A percentile compares a stretch with the other conserved stretches of the same genome.
phyloP scores from a whole-genome alignment of 306 rosid genomes.

The Casuarina equisetifolia region DNA sequence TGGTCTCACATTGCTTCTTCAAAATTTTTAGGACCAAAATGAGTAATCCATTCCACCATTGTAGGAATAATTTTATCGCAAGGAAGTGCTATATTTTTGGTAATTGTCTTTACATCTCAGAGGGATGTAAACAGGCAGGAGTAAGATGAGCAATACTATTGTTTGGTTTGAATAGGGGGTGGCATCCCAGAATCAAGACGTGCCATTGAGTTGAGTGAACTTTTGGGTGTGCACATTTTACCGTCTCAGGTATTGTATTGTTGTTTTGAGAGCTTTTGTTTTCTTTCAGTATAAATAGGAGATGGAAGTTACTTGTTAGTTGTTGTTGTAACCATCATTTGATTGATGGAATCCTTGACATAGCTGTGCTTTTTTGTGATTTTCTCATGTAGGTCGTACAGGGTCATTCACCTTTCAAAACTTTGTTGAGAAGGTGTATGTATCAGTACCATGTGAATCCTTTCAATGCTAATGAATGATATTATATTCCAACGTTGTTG shows the following conservation, averaged over 20 bases:
- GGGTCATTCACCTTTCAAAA: constrained; percentile 37
- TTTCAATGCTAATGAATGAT: background rate
- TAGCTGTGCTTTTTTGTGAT: constrained; percentile 23
- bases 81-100: background rate
- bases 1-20: background rate
- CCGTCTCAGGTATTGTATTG: constrained; percentile 33
- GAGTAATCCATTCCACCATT: background rate
- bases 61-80: background rate
- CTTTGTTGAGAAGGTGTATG: constrained; percentile 31
- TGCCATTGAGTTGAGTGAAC: constrained; percentile 31
- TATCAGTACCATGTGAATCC: background rate
- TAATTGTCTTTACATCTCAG: background rate
- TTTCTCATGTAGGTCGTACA: constrained; percentile 37
- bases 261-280: background rate
- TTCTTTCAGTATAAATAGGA: background rate
- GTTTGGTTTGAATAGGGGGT: constrained; percentile 24
- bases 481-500: background rate
- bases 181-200: constrained; percentile 37
- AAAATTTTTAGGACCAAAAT: background rate
- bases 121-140: background rate
- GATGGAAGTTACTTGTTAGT: background rate
- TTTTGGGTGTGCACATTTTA: constrained; percentile 33
- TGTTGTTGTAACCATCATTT: background rate
- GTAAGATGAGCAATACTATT: background rate
- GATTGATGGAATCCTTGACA: constrained; percentile 30